A percentile compares a stretch with the other conserved stretches of the same genome.
Evolutionary conservation across 164 flowering plant species (phyloP).

Genomic region (Stephania yunnanensis): DNA sequence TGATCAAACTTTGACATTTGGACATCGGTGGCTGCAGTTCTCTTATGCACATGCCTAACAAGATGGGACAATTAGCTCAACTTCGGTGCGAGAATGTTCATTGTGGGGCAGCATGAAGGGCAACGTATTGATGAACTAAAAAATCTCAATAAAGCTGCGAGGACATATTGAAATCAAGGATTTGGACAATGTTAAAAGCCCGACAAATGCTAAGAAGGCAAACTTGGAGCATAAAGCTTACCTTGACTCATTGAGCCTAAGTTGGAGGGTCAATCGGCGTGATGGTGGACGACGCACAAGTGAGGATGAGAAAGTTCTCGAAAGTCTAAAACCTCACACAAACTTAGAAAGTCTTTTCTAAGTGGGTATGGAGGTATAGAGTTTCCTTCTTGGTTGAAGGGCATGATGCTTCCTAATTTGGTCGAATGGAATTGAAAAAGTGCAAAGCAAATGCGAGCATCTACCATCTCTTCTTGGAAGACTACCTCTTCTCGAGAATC

Average conservation of each 20-base stretch:
- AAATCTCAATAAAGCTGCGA: neutral
- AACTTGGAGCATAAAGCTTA: neutral
- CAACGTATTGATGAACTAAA: neutral
- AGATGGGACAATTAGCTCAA: neutral
- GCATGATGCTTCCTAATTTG: neutral
- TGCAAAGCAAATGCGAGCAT: neutral
- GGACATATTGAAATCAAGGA: neutral
- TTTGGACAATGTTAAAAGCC: neutral
- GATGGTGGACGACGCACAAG: neutral
- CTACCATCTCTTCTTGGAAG: neutral
- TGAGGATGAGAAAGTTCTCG: neutral
- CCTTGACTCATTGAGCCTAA: neutral
- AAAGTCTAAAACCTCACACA: neutral
- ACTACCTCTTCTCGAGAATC: neutral
- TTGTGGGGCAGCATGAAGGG: neutral
- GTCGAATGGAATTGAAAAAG: neutral
- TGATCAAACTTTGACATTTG: neutral
- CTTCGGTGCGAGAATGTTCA: neutral
- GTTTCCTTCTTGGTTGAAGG: neutral
- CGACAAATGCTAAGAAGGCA: neutral
- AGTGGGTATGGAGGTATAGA: neutral
- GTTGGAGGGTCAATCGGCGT: neutral
- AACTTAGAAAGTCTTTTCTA: neutral
- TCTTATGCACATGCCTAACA: neutral
- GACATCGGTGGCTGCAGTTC: neutral